Percentiles rank a stretch among this genome's conserved stretches.
These are phyloP conservation scores for Tylopilus sp. DNA, from an alignment of 1,284 basidiomycete species.

Conservation along the genomic window DNA sequence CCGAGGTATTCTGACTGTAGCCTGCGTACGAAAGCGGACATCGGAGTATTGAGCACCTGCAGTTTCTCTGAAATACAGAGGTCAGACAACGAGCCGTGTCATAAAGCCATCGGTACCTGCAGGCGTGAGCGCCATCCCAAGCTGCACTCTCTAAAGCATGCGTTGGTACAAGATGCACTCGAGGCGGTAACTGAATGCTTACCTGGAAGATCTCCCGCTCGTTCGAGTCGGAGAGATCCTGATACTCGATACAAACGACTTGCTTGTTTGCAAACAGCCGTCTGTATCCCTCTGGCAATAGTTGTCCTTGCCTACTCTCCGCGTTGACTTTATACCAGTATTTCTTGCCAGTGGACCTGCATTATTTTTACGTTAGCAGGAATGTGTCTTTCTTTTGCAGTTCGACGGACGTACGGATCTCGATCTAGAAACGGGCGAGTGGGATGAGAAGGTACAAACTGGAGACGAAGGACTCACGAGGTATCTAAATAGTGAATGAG, in stretches of 20 bases:
- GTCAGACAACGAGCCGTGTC: background rate
- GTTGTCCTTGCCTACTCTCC: conserved; percentile 24
- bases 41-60: conserved; percentile 54
- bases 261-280: conserved; percentile 62
- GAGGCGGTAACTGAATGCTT: conserved; percentile 2
- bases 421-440: conserved; percentile 38
- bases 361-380: background rate
- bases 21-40: conserved; percentile 51
- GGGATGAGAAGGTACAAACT: background rate
- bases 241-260: conserved; percentile 70
- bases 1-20: conserved; percentile 46
- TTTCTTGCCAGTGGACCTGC: conserved; percentile 41
- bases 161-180: background rate
- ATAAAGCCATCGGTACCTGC: conserved; percentile 39
- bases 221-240: conserved; percentile 52
- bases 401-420: conserved; percentile 44
- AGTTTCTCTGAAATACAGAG: conserved; percentile 49
- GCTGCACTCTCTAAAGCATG: conserved; percentile 57
- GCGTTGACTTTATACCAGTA: conserved; percentile 45
- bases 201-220: conserved; percentile 79
- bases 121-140: conserved; percentile 74
- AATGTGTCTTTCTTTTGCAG: background rate
- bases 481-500: conserved; percentile 38
- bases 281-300: conserved; percentile 49
- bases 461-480: conserved; percentile 38